Evolutionary conservation across 441 rosid species (phyloP).

Genomic region (Gossypium gossypioides): DNA sequence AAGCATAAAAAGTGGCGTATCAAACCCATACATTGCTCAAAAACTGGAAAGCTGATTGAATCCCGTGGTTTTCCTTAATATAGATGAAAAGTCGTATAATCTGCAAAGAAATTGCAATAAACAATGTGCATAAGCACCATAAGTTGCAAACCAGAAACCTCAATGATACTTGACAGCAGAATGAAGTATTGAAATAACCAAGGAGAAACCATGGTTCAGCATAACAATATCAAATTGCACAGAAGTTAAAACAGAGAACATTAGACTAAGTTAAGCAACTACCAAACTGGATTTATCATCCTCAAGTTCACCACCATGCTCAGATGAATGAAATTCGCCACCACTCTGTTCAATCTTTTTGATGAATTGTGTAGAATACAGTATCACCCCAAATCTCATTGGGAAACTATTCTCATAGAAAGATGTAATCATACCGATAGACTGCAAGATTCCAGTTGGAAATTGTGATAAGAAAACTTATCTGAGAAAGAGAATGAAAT

Average conservation of each 20-base stretch:
- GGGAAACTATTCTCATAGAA: slow-evolving; percentile 81
- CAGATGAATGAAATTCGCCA: slow-evolving; percentile 39
- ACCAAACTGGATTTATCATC: slow-evolving; percentile 92
- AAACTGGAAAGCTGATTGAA: slow-evolving; percentile 77
- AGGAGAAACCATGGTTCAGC: slow-evolving; percentile 4
- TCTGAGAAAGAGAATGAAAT: not conserved
- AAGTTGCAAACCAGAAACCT: slow-evolving; percentile 8
- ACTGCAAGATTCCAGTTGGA: slow-evolving; percentile 46
- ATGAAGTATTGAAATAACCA: not conserved
- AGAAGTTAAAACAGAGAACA: not conserved
- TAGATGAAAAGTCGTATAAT: slow-evolving; percentile 77
- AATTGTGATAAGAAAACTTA: slow-evolving; percentile 8
- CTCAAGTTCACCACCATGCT: slow-evolving; percentile 35
- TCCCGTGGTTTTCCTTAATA: slow-evolving; percentile 80
- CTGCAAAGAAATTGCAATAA: slow-evolving; percentile 41
- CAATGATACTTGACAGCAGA: slow-evolving; percentile 7
- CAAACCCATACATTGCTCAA: slow-evolving; percentile 61
- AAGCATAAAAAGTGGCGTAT: not conserved
- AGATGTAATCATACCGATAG: slow-evolving; percentile 63
- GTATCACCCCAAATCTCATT: slow-evolving; percentile 85
- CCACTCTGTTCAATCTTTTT: slow-evolving; percentile 52
- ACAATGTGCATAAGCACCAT: slow-evolving; percentile 15
- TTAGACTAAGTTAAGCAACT: slow-evolving; percentile 22
- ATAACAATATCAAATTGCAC: not conserved
- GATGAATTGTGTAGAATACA: slow-evolving; percentile 67